A percentile compares a stretch with the other conserved stretches of the same genome.
Conservation (phyloP, 2,329 filamentous ascomycete genomes). For the Cephalotrichum gorgonifer region DNA sequence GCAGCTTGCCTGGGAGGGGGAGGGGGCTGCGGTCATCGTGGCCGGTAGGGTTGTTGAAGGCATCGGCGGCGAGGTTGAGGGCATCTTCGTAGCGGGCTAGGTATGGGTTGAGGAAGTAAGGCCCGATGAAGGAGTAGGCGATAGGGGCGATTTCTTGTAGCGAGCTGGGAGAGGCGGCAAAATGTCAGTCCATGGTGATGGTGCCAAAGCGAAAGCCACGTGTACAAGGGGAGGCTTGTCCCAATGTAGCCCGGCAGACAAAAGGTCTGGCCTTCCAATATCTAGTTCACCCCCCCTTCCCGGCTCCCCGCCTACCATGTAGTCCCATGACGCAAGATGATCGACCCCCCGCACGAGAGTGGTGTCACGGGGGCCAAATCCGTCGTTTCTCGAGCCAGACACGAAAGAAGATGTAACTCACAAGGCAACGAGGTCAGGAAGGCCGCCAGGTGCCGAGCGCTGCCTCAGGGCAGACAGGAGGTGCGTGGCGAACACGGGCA, state of each 20-base stretch:
- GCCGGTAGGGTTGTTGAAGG: slow-evolving; percentile 9
- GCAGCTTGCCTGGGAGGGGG: slow-evolving; percentile 20
- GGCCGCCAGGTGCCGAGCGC: slow-evolving; percentile 27
- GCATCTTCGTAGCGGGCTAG: slow-evolving; percentile 61
- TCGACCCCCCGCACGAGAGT: neutral
- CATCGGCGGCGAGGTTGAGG: slow-evolving; percentile 54
- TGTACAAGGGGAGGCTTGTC: neutral
- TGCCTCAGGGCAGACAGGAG: slow-evolving; percentile 50
- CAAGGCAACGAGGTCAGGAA: slow-evolving; percentile 48
- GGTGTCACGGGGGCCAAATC: neutral
- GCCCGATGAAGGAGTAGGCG: slow-evolving; percentile 74
- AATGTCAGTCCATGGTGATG: neutral
- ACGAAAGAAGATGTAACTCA: slow-evolving; percentile 24
- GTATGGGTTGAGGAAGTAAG: slow-evolving; percentile 67
- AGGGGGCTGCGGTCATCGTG: slow-evolving; percentile 9
- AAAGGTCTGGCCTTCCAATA: neutral
- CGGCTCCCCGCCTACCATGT: neutral
- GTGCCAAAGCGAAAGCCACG: neutral
- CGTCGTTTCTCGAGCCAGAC: neutral
- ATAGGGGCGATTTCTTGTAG: slow-evolving; percentile 88
- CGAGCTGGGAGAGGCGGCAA: slow-evolving; percentile 39
- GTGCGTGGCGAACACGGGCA: slow-evolving; percentile 59
- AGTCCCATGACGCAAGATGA: neutral
- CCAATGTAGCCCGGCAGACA: neutral
- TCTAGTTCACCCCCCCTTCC: too few relatives aligned